Percentiles rank a stretch among this genome's conserved stretches.
phyloP scores from a whole-genome alignment of 2,329 filamentous ascomycete genomes.

The Paracoccidioides lutzii region DNA sequence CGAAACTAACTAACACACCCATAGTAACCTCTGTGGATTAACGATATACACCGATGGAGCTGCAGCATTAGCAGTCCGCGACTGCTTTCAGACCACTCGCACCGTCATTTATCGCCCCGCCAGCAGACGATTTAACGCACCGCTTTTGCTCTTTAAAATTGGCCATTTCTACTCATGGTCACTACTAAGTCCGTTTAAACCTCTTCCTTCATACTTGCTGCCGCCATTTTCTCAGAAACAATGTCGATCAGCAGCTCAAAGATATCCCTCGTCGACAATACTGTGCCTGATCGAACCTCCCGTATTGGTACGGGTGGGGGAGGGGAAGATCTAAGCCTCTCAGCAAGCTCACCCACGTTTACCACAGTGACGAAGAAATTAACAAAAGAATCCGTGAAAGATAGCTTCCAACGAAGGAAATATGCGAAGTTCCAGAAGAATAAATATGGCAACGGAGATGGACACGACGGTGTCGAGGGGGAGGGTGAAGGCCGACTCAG shows the following conservation, averaged over 20 bases:
- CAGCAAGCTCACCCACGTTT: constrained; percentile 13
- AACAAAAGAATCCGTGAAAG: constrained; percentile 25
- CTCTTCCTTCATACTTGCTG: neutral
- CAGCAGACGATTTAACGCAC: neutral
- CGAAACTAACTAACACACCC: too few relatives aligned
- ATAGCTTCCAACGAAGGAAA: constrained; percentile 30
- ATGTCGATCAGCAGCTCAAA: constrained; percentile 16
- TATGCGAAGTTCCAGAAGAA: constrained; percentile 43
- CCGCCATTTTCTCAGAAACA: neutral
- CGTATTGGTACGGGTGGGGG: constrained; percentile 15
- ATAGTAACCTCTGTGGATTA: too few relatives aligned
- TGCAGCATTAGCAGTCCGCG: neutral
- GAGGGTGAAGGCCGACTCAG: constrained; percentile 2
- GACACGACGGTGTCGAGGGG: neutral
- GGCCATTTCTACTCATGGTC: neutral
- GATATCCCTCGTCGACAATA: constrained; percentile 31
- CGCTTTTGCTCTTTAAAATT: neutral
- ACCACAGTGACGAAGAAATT: constrained; percentile 18
- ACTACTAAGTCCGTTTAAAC: neutral
- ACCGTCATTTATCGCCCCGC: neutral
- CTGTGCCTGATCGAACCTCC: constrained; percentile 11
- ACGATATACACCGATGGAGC: neutral
- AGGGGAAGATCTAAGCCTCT: constrained; percentile 13
- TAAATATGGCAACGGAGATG: constrained; percentile 28
- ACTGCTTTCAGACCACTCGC: neutral